phyloP scores from a whole-genome alignment of 257 asterid genomes.

The Leonotis leonurus region DNA sequence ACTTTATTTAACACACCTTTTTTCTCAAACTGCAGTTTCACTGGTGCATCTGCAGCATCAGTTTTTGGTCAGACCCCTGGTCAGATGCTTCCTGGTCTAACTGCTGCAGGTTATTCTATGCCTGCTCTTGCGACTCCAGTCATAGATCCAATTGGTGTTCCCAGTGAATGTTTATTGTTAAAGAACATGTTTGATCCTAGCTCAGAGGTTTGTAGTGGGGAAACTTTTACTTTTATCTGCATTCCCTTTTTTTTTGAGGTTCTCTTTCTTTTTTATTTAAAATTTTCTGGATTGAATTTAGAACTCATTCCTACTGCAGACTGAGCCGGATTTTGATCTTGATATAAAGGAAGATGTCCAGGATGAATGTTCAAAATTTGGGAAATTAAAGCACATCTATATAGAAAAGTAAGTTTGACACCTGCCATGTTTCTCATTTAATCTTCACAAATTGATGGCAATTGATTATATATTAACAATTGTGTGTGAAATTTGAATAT shows the following conservation, averaged over 20 bases:
- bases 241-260: not conserved
- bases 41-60: slow-evolving; percentile 33
- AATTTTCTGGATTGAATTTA: not conserved
- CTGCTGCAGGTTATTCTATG: slow-evolving; percentile 30
- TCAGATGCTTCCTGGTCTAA: slow-evolving; percentile 32
- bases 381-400: slow-evolving; percentile 49
- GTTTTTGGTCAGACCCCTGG: slow-evolving; percentile 33
- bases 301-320: slow-evolving; percentile 29
- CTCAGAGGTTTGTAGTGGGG: slow-evolving; percentile 38
- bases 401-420: slow-evolving; percentile 51
- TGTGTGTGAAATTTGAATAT: not conserved
- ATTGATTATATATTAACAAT: not conserved
- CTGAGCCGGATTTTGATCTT: slow-evolving; percentile 59
- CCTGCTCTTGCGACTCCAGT: slow-evolving; percentile 33
- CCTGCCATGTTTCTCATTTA: not conserved
- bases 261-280: not conserved
- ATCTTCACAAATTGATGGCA: not conserved
- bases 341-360: slow-evolving; percentile 70
- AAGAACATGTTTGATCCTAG: slow-evolving; percentile 69
- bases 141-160: slow-evolving; percentile 41
- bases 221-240: not conserved
- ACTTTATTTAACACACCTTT: slow-evolving; percentile 11
- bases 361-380: slow-evolving; percentile 53
- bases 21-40: slow-evolving; percentile 32
- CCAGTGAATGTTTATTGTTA: slow-evolving; percentile 67